Percentiles rank a stretch among this genome's conserved stretches.
phyloP scores from a whole-genome alignment of 768 basidiomycete species.

The Ephemerocybe angulata region DNA sequence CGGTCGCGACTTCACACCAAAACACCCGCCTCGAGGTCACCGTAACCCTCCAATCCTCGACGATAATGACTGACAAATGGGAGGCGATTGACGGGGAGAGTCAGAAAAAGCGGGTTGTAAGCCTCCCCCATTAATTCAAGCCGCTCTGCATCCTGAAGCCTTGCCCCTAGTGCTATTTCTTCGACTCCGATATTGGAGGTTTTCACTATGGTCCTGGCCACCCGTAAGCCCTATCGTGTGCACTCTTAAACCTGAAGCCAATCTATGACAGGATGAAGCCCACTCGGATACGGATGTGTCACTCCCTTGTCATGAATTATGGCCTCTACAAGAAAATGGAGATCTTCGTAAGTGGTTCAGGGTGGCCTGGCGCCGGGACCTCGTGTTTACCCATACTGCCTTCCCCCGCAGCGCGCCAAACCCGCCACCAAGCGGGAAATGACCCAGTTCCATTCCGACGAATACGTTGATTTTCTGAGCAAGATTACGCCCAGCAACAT shows the following conservation, averaged over 20 bases:
- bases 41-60: neutral
- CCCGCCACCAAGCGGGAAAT: conserved; percentile 99
- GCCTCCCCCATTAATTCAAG: conserved; percentile 30
- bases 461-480: conserved; percentile 96
- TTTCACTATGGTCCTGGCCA: conserved; percentile 99
- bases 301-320: conserved; percentile 99
- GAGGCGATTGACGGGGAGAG: conserved; percentile 66
- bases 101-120: conserved; percentile 83
- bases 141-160: conserved; percentile 13
- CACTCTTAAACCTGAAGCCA: conserved; percentile 9
- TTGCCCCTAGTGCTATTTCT: conserved; percentile 86
- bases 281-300: conserved; percentile 98
- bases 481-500: conserved; percentile 94
- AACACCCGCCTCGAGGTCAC: neutral
- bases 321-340: conserved; percentile 99
- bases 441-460: conserved; percentile 99
- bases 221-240: conserved; percentile 54
- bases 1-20: neutral
- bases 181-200: conserved; percentile 98
- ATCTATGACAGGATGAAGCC: conserved; percentile 81
- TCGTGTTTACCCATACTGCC: conserved; percentile 4
- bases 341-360: conserved; percentile 76
- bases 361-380: neutral
- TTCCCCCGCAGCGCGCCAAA: conserved; percentile 77
- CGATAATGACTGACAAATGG: conserved; percentile 47